Evolutionary conservation across 2,329 filamentous ascomycete species (phyloP).

Genomic region (Fusarium agapanthi): DNA sequence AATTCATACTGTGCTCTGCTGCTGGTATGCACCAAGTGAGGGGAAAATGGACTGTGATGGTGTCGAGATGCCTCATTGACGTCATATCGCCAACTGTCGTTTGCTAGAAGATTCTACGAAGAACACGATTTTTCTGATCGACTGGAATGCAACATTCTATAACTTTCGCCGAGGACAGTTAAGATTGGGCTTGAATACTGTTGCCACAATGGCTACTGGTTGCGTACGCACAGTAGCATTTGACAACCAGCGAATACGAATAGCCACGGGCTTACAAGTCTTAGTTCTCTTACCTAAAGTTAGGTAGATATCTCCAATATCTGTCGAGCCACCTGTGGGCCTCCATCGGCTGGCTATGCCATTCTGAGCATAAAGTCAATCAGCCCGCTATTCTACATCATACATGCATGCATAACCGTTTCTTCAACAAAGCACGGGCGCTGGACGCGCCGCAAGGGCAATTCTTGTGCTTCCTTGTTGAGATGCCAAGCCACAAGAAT

Average conservation of each 20-base stretch:
- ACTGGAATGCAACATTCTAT: neutral
- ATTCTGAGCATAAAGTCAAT: neutral
- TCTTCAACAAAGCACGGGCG: neutral
- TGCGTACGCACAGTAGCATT: neutral
- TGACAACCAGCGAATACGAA: neutral
- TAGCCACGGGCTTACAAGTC: neutral
- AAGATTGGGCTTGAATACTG: neutral
- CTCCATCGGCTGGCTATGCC: neutral
- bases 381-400: neutral
- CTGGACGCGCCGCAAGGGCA: neutral
- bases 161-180: neutral
- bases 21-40: neutral
- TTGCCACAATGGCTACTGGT: neutral
- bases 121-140: neutral
- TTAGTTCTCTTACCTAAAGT: neutral
- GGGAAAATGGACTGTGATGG: conserved; percentile 14
- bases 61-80: conserved; percentile 37
- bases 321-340: neutral
- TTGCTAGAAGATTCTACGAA: conserved; percentile 18
- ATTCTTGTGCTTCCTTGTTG: neutral
- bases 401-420: neutral
- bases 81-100: conserved; percentile 17
- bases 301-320: neutral
- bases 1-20: conserved; percentile 1
- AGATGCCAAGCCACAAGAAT: neutral